Percentiles rank a stretch among this genome's conserved stretches.
These are phyloP conservation scores for Papiliotrema nemorosa DNA, from an alignment of 1,284 basidiomycete species.

Conservation along the genomic window DNA sequence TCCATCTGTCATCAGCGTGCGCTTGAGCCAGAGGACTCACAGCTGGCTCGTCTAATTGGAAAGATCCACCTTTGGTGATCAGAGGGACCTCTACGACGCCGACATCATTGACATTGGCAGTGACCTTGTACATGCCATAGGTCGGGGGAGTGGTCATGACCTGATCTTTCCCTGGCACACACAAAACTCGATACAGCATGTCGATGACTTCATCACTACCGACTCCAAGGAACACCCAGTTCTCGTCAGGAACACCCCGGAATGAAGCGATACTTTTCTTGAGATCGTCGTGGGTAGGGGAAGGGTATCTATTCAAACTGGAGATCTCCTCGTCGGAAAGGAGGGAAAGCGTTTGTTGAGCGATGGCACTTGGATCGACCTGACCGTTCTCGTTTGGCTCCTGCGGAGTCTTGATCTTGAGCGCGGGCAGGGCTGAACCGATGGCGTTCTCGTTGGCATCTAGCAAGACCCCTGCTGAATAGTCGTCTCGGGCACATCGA, in stretches of 20 bases:
- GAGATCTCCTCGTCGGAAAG: constrained; percentile 40
- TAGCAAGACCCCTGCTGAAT: constrained; percentile 85
- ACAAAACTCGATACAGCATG: constrained; percentile 84
- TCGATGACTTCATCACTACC: constrained; percentile 98
- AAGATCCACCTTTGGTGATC: constrained; percentile 68
- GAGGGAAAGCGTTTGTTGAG: constrained; percentile 31
- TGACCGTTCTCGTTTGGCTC: not conserved
- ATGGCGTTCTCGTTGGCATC: constrained; percentile 97
- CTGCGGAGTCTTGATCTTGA: not conserved
- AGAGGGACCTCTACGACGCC: constrained; percentile 77
- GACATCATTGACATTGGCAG: constrained; percentile 92
- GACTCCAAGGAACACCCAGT: constrained; percentile 89
- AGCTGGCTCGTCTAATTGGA: constrained; percentile 70
- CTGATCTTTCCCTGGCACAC: constrained; percentile 74
- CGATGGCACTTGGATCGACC: constrained; percentile 7
- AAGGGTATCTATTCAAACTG: constrained; percentile 50
- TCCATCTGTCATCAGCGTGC: constrained; percentile 59
- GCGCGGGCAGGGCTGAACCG: constrained; percentile 70
- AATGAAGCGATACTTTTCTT: constrained; percentile 72
- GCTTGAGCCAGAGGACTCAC: constrained; percentile 53
- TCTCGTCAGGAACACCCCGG: constrained; percentile 61
- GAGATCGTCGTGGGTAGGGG: constrained; percentile 59
- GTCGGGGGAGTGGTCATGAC: constrained; percentile 88
- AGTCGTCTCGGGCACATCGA: constrained; percentile 95
- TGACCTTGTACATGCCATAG: constrained; percentile 96